Base-by-base conservation (phyloP, 2,329 filamentous ascomycete species). In the Xylaria sp. region DNA sequence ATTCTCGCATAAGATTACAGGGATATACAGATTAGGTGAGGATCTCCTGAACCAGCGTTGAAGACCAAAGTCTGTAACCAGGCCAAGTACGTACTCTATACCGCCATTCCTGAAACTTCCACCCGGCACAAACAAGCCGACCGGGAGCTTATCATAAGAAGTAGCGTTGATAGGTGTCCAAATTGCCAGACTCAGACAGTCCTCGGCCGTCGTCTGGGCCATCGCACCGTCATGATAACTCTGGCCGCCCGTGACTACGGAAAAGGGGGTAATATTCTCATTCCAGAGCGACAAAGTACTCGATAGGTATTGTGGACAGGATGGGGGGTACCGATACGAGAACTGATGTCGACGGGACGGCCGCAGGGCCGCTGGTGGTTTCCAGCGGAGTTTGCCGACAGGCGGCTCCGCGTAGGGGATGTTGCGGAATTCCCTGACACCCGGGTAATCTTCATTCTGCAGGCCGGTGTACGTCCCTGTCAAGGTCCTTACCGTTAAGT, bases 371-470 rank as follows among this genome's bases (percentile, higher is more conserved):
- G 70, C 66, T 2, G 72, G 69, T 0, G 74, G 69, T 38, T 69
- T 66, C 60, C 73, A 75, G 8, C 84, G 76, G 43, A 85, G 72
- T 50, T 77, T 68, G 0, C 77, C 79, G 18, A 81, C 69, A 0
- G 83, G 83, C 24, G 83, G 78, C 52, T 81, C 76, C 2, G 82
- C 83, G 63, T 80, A 86, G 0, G 82, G 83, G 7, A 87, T 70
- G 20, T 69, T 71, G 16, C 72, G 66, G 53, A 69, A 67, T 38
- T 66, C 64, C 18, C 63, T 65, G 5, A 69, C 64, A 5, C 54
- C 59, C 16, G 50, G 51, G 34, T 61, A 63, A 37, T 57, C 54
- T 20, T 29, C 39, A 24, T 61, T 63, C 52, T 56, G 62, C 21
- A 59, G 52, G n/a, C 61, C 66, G 37, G 56, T 62, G 37, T 60